A percentile compares a stretch with the other conserved stretches of the same genome.
Evolutionary conservation across 306 rosid species (phyloP).

Genomic region (Elaeagnus macrophylla): DNA sequence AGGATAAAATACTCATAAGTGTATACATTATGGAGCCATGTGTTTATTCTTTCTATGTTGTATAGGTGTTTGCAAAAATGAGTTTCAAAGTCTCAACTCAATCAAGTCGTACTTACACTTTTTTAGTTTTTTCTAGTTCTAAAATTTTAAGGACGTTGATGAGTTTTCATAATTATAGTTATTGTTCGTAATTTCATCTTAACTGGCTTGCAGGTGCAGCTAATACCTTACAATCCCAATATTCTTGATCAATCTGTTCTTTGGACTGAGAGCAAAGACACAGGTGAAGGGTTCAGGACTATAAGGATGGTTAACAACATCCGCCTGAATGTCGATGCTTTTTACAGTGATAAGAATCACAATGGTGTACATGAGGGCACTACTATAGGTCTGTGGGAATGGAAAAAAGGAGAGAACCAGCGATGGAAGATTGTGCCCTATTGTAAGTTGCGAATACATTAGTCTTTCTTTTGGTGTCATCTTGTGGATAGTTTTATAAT

Average conservation of each 20-base stretch:
- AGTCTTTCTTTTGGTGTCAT: no score
- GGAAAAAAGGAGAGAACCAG: conserved; percentile 86
- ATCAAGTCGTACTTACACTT: not conserved
- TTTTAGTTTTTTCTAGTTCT: not conserved
- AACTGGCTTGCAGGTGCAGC: conserved; percentile 49
- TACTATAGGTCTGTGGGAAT: conserved; percentile 55
- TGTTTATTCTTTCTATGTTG: no score
- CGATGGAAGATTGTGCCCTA: conserved; percentile 59
- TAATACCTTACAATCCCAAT: conserved; percentile 47
- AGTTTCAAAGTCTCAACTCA: not conserved
- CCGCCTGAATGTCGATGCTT: conserved; percentile 69
- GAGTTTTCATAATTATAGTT: not conserved
- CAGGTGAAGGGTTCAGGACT: conserved; percentile 57
- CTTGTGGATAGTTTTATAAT: no score
- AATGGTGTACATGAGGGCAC: conserved; percentile 86
- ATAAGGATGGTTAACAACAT: conserved; percentile 75
- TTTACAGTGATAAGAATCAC: conserved; percentile 61
- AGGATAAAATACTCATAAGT: no score
- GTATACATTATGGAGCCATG: no score
- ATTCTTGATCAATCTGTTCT: conserved; percentile 64
- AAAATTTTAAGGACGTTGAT: not conserved
- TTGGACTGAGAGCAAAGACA: conserved; percentile 70
- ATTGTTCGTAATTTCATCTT: not conserved
- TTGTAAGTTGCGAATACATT: conserved; percentile 43
- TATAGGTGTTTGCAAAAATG: no score